A percentile compares a stretch with the other conserved stretches of the same genome.
Conservation (phyloP, 306 rosid species). For the Prunus kanzakura region DNA sequence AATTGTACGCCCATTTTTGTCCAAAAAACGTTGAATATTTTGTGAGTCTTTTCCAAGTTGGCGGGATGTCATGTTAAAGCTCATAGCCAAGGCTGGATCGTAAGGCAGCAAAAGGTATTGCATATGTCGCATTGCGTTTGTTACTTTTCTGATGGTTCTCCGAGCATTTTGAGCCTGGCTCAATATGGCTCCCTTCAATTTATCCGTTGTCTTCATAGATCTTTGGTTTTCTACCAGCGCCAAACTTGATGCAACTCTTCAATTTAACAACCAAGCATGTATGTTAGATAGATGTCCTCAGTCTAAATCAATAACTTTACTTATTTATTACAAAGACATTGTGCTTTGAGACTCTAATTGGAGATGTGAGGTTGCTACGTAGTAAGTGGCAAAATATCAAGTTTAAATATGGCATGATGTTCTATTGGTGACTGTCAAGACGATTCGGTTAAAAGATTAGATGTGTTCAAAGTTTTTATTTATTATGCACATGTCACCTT, state of each 20-base stretch:
- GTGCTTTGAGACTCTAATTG: too few species aligned
- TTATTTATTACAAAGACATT: too few species aligned
- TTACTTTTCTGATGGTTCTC: slow-evolving; percentile 33
- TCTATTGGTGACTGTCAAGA: too few species aligned
- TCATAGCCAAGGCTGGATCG: slow-evolving; percentile 32
- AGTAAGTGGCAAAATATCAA: too few species aligned
- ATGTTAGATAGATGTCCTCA: not conserved
- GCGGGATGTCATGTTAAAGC: slow-evolving; percentile 39
- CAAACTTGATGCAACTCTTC: slow-evolving; percentile 61
- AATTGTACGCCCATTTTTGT: slow-evolving; percentile 35
- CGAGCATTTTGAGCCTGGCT: slow-evolving; percentile 52
- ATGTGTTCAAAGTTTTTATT: too few species aligned
- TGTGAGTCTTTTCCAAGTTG: slow-evolving; percentile 43
- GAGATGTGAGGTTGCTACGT: too few species aligned
- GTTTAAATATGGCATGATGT: too few species aligned
- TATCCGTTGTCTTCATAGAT: slow-evolving; percentile 38
- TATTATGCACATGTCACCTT: too few species aligned
- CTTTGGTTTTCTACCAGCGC: slow-evolving; percentile 41
- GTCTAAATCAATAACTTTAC: not conserved
- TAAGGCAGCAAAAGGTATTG: slow-evolving; percentile 56
- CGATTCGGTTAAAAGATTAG: too few species aligned
- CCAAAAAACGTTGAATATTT: slow-evolving; percentile 39
- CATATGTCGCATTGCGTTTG: slow-evolving; percentile 44
- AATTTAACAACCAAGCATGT: not conserved
- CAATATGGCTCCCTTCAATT: slow-evolving; percentile 43